phyloP scores from a whole-genome alignment of 331 rosid genomes.

The Stylosanthes scabra region DNA sequence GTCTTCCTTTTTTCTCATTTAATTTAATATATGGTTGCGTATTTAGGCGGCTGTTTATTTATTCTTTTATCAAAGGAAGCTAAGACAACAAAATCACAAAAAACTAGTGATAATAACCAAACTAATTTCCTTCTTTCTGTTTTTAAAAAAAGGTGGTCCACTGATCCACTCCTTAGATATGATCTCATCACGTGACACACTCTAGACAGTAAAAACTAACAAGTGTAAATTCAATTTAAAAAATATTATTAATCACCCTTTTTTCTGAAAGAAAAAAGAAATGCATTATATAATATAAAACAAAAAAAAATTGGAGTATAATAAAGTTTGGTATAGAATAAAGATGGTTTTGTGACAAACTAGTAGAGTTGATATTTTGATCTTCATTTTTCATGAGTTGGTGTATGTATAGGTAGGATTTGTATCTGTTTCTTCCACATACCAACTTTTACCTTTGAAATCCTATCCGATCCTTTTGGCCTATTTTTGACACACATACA shows the following conservation, averaged over 20 bases:
- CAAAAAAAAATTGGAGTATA: background rate
- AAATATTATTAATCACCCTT: too few species aligned
- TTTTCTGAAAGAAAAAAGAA: background rate
- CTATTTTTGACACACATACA: constrained; percentile 48
- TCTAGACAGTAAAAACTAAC: too few species aligned
- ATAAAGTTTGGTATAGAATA: background rate
- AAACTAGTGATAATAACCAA: too few species aligned
- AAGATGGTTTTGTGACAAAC: constrained; percentile 24
- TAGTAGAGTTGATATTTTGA: background rate
- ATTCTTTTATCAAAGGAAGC: too few species aligned
- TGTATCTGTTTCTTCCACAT: constrained; percentile 6
- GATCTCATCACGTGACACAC: too few species aligned
- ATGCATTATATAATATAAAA: background rate
- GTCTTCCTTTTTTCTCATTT: constrained; percentile 46
- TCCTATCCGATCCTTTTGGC: constrained; percentile 27
- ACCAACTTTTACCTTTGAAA: constrained; percentile 36
- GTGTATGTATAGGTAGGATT: constrained; percentile 1
- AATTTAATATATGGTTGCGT: background rate
- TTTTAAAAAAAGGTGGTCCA: too few species aligned
- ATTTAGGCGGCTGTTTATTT: too few species aligned
- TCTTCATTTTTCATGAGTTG: constrained; percentile 23
- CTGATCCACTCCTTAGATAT: too few species aligned
- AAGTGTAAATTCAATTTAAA: too few species aligned
- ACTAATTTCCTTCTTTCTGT: too few species aligned
- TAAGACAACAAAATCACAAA: too few species aligned